Conservation (phyloP, 2,329 filamentous ascomycete genomes). For the Drechslerella dactyloides region DNA sequence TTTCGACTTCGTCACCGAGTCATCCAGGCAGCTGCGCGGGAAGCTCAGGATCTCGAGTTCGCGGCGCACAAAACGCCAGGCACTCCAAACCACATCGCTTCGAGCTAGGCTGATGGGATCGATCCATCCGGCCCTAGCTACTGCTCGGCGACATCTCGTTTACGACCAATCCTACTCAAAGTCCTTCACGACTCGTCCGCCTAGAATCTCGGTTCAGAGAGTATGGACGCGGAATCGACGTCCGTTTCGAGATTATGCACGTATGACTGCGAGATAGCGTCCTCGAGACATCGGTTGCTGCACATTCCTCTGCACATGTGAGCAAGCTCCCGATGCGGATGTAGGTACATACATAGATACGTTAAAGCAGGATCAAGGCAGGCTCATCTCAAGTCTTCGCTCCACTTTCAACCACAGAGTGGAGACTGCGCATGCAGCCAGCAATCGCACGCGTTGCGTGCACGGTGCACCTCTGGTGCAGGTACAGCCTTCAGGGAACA, state of each 20-base stretch:
- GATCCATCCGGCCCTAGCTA: background rate
- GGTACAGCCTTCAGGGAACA: slow-evolving; percentile 2
- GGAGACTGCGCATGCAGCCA: background rate
- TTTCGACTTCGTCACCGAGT: background rate
- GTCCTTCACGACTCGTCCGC: background rate
- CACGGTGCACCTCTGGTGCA: background rate
- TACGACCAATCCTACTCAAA: too few relatives aligned
- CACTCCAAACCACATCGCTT: background rate
- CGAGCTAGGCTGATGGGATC: background rate
- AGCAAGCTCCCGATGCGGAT: slow-evolving; percentile 1
- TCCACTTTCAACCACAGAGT: background rate
- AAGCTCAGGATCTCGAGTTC: slow-evolving; percentile 15
- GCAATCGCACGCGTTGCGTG: slow-evolving; percentile 19
- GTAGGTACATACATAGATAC: too few relatives aligned
- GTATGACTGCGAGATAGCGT: slow-evolving; percentile 41
- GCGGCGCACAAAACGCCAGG: slow-evolving; percentile 26
- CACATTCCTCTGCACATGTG: slow-evolving; percentile 4
- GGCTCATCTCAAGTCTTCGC: background rate
- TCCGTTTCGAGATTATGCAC: slow-evolving; percentile 17
- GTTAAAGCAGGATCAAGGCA: slow-evolving; percentile 38
- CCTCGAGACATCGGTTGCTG: slow-evolving; percentile 24
- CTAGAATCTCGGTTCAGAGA: background rate
- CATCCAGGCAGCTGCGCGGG: background rate
- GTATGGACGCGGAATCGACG: background rate
- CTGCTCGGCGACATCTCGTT: too few relatives aligned